Evolutionary conservation across 495 filamentous ascomycete species (phyloP).

Genomic region (Penicillium chermesinum): DNA sequence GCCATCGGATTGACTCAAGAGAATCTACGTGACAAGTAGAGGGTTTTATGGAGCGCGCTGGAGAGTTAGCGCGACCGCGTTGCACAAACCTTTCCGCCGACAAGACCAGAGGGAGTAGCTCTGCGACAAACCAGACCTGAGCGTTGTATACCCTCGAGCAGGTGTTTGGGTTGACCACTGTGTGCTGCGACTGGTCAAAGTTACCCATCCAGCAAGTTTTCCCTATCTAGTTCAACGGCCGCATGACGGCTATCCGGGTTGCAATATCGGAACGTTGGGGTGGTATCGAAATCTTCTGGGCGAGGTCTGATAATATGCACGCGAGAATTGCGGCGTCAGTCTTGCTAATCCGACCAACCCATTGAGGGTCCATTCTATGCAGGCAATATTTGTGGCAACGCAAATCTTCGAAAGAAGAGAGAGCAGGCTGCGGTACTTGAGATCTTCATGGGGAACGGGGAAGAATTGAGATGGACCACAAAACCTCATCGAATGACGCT

Average conservation of each 20-base stretch:
- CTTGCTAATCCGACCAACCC: constrained; percentile 17
- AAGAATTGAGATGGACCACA: constrained; percentile 20
- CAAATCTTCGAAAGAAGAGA: constrained; percentile 14
- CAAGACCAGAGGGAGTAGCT: background rate
- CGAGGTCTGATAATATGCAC: constrained; percentile 12
- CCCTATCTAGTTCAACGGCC: constrained; percentile 17
- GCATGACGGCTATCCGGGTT: constrained; percentile 23
- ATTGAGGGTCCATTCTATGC: constrained; percentile 16
- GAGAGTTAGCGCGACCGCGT: constrained; percentile 15
- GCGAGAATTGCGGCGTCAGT: constrained; percentile 21
- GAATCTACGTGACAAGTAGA: constrained; percentile 15
- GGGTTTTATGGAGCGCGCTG: constrained; percentile 12
- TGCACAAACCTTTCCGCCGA: constrained; percentile 6
- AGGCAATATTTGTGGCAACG: constrained; percentile 22
- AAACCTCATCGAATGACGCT: constrained; percentile 17
- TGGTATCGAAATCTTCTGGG: constrained; percentile 13
- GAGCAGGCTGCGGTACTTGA: constrained; percentile 21
- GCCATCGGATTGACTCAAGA: constrained; percentile 15
- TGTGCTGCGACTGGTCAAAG: constrained; percentile 23
- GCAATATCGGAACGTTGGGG: constrained; percentile 19
- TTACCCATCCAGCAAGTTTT: constrained; percentile 18
- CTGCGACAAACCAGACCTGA: background rate
- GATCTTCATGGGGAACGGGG: constrained; percentile 16
- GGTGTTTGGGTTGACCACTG: constrained; percentile 20
- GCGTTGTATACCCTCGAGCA: constrained; percentile 12